Evolutionary conservation across 2,329 filamentous ascomycete genomes (phyloP), one percentile per base, ranked within the genome.

Genomic region (Cadophora gregata): DNA sequence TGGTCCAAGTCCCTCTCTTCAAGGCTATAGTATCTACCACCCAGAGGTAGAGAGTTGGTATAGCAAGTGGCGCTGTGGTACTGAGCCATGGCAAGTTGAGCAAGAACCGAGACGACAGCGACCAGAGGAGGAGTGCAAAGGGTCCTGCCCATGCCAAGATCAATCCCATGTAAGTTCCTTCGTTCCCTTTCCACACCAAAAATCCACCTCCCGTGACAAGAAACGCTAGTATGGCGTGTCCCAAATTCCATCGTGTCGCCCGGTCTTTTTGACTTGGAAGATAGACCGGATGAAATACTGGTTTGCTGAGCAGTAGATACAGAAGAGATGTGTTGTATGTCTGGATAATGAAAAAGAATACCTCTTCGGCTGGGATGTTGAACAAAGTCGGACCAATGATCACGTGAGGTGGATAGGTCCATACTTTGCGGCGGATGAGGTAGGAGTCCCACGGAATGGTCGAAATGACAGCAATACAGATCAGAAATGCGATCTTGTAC

Each of bases 381-480:
- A 86, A 86, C 19, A 92, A 75, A 1, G 82, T 88, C 0, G 82
- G 82, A 0, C 90, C 91, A 42, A 90, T 73, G 36, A 93, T 85
- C 24, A 86, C 90, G 73, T 87, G 80, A 12, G 82, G 78, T 1
- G 90, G 90, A 73, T 93, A 93, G 10, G 86, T 88, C 90, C 91
- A 93, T 74, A 93, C 85, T 53, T 82, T 80, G 63, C 82, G 86
- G 70, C 83, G 85, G 72, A 93, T 90, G 48, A 93, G 83, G 77
- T 92, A 92, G 9, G 89, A 90, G 73, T 93, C 90, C 90, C 90
- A 93, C 36, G 91, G 91, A 29, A 90, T 87, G 0, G 91, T 92
- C 4, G 90, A 85, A 29, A 83, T 73, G 58, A 93, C 87, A 24
- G 90, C 89, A 70, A 92, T 82, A 24, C 81, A 79, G 66, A 90